Percentiles rank a stretch among this genome's conserved stretches.
Evolutionary conservation across 441 rosid genomes (phyloP).

Genomic region (Hura crepitans): DNA sequence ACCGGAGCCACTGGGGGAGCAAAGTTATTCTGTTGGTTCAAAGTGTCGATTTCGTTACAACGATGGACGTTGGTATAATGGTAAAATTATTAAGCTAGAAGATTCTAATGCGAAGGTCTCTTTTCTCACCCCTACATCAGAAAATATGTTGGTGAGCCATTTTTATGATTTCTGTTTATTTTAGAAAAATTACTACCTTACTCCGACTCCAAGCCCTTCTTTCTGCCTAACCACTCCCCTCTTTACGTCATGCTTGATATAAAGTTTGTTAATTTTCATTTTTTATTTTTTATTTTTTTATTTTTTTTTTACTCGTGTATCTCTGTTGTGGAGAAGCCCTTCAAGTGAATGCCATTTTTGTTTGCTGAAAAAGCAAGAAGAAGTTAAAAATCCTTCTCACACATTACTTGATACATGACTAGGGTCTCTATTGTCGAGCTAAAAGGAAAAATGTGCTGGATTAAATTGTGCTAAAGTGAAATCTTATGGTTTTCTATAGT

Average conservation of each 20-base stretch:
- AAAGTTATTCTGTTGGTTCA: conserved; percentile 51
- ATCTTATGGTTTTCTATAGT: conserved; percentile 21
- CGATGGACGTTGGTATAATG: conserved; percentile 94
- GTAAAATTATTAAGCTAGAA: conserved; percentile 55
- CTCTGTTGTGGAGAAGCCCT: background rate
- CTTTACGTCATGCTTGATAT: background rate
- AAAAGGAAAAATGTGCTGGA: background rate
- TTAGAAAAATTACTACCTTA: background rate
- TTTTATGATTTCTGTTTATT: conserved; percentile 11
- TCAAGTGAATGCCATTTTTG: background rate
- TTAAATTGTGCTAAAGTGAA: conserved; percentile 1
- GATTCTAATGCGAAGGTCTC: conserved; percentile 60
- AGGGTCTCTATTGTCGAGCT: background rate
- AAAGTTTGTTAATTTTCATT: background rate
- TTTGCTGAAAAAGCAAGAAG: conserved; percentile 3
- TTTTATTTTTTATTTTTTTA: too few relatives aligned
- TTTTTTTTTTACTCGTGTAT: background rate
- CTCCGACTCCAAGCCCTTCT: background rate
- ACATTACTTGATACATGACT: background rate
- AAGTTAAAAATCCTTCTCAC: background rate
- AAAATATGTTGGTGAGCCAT: conserved; percentile 66
- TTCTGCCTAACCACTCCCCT: background rate
- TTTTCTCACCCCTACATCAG: conserved; percentile 82
- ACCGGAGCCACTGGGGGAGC: conserved; percentile 46
- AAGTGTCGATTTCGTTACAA: conserved; percentile 57